Conservation (phyloP, 225 moss, liverwort and hornwort genomes). For the Lunularia cruciata region DNA sequence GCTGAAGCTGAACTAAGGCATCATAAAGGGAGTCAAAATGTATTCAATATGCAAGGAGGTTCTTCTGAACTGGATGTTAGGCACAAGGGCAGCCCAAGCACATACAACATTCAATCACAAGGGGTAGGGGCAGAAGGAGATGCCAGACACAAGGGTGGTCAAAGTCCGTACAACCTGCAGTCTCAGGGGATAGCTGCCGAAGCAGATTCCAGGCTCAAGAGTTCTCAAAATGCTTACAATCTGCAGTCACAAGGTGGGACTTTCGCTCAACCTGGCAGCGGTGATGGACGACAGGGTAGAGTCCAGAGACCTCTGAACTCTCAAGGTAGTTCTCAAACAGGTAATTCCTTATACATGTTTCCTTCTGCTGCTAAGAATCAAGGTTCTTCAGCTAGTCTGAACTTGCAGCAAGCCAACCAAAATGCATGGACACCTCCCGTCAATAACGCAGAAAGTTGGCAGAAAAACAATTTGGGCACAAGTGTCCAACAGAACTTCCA, state of each 20-base stretch:
- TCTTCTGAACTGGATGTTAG: slow-evolving; percentile 27
- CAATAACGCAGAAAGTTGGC: slow-evolving; percentile 35
- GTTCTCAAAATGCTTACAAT: slow-evolving; percentile 25
- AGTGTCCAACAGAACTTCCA: slow-evolving; percentile 28
- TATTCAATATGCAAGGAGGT: slow-evolving; percentile 32
- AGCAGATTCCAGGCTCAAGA: slow-evolving; percentile 33
- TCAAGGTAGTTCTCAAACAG: slow-evolving; percentile 35
- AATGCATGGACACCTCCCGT: slow-evolving; percentile 36
- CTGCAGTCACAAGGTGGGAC: slow-evolving; percentile 30
- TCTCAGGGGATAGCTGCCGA: slow-evolving; percentile 28
- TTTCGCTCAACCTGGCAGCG: slow-evolving; percentile 32
- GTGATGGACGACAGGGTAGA: slow-evolving; percentile 36
- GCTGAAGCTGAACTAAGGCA: slow-evolving; percentile 26
- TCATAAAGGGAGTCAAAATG: slow-evolving; percentile 18
- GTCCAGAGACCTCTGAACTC: slow-evolving; percentile 25
- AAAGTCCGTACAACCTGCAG: slow-evolving; percentile 31
- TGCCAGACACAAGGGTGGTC: slow-evolving; percentile 25
- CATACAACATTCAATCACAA: slow-evolving; percentile 27
- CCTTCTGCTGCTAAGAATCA: slow-evolving; percentile 34
- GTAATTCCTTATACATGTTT: slow-evolving; percentile 30
- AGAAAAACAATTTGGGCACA: slow-evolving; percentile 20
- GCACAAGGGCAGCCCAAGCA: slow-evolving; percentile 22
- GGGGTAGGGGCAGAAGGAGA: slow-evolving; percentile 30
- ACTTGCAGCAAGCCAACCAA: slow-evolving; percentile 17
- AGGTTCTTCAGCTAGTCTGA: slow-evolving; percentile 16